A percentile compares a stretch with the other conserved stretches of the same genome.
These are phyloP conservation scores for Naganishia antarctica DNA, from an alignment of 768 basidiomycete species.

Conservation along the genomic window DNA sequence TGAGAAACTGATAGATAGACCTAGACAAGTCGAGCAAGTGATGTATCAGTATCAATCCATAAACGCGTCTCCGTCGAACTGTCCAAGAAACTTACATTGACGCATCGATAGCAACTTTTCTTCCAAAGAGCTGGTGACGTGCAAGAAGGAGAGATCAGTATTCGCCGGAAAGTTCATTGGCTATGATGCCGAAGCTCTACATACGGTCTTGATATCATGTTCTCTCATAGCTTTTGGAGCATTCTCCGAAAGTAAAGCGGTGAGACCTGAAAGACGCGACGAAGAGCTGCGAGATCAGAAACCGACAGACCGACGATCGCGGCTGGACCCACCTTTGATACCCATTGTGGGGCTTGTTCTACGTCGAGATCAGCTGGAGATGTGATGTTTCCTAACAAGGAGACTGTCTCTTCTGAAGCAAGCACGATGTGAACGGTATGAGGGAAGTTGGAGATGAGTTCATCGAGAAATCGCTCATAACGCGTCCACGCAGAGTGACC, in stretches of 20 bases:
- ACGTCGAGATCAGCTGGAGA: background rate
- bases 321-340: conserved; percentile 24
- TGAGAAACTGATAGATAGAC: conserved; percentile 70
- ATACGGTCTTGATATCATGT: conserved; percentile 81
- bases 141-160: background rate
- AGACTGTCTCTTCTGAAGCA: background rate
- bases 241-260: conserved; percentile 78
- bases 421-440: too few relatives aligned
- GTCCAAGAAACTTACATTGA: conserved; percentile 43
- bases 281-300: background rate
- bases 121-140: conserved; percentile 65
- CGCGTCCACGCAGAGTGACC: background rate
- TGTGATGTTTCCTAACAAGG: background rate
- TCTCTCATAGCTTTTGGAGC: conserved; percentile 77
- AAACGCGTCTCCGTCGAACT: too few relatives aligned
- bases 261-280: conserved; percentile 56
- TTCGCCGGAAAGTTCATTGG: background rate
- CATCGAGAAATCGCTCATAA: background rate
- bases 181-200: background rate
- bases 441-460: background rate
- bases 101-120: conserved; percentile 98
- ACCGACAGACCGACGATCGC: background rate
- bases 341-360: conserved; percentile 27
- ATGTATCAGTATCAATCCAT: conserved; percentile 68
- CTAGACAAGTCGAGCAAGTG: conserved; percentile 29